Evolutionary conservation across 805 yeast genomes (phyloP), one percentile per base, ranked within the genome.

Genomic region (Ogataea dorogensis): DNA sequence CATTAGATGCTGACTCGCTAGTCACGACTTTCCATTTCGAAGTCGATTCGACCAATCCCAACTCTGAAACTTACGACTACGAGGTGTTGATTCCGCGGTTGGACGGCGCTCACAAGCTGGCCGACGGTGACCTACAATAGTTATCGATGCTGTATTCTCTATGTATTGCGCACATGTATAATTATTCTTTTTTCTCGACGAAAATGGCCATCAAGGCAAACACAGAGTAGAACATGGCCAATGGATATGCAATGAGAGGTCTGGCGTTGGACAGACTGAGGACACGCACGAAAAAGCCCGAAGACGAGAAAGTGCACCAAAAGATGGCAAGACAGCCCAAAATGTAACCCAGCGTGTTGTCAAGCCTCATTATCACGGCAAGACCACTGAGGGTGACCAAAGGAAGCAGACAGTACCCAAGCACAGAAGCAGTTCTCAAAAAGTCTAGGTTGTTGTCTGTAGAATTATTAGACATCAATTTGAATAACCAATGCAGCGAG

Each of bases 131-230:
- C 5, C 15, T 31, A 10, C 24, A 31, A 19, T 36, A 30, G 25
- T 8, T 25, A 31, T 19, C 16, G 35, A 29, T 24, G 27, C 31
- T 35, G 44, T 40, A 31, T 36, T 25, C 15, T 31, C 24, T 28
- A 27, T 34, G 25, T 25, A 26, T 24, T 39, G 31, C 37, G 32
- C 20, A 29, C 27, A 17, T 36, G 35, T 29, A 18, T 16, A 11
- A 32, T 35, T 27, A 47, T 24, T 44, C 43, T 22, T 54, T 53
- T 34, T 57, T 59, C 41, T 61, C 66, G 8, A 53, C 65, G 44
- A 93, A 93, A 21, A 93, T 82, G 1, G 96, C 94, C 95, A 93
- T 88, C 49, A 93, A 71, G 20, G 97, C 96, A 70, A 93, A 93
- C 3, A 91, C 89, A 39, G 89, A 79, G 69, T 93, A 93, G 58